phyloP scores from a whole-genome alignment of 1,139 yeast genomes.

The Yamadazyma epiphylla region DNA sequence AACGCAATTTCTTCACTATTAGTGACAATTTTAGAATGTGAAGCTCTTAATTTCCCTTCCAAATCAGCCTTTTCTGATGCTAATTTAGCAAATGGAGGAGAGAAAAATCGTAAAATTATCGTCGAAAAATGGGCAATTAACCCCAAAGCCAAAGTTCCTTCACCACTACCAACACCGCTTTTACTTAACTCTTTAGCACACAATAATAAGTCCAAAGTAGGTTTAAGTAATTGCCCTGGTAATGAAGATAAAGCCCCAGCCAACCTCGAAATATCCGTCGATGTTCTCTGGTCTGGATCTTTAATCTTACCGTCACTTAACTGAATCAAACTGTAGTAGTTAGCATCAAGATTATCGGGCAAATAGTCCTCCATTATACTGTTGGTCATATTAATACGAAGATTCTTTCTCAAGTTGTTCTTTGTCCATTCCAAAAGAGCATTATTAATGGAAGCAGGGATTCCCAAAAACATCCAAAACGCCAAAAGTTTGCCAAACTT shows the following conservation, averaged over 20 bases:
- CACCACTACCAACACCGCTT: slow-evolving; percentile 77
- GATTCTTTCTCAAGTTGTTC: slow-evolving; percentile 59
- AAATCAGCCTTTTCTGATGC: slow-evolving; percentile 75
- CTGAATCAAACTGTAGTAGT: slow-evolving; percentile 47
- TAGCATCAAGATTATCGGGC: slow-evolving; percentile 54
- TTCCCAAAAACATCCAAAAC: slow-evolving; percentile 80
- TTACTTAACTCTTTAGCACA: slow-evolving; percentile 79
- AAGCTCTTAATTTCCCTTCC: slow-evolving; percentile 81
- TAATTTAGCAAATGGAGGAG: slow-evolving; percentile 87
- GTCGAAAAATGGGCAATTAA: slow-evolving; percentile 81
- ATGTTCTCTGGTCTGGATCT: slow-evolving; percentile 81
- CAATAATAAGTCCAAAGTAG: slow-evolving; percentile 73
- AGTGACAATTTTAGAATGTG: slow-evolving; percentile 76
- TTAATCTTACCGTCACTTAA: slow-evolving; percentile 52
- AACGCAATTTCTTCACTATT: slow-evolving; percentile 87
- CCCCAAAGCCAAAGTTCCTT: slow-evolving; percentile 81
- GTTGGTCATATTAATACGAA: slow-evolving; percentile 64
- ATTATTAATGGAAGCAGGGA: slow-evolving; percentile 83
- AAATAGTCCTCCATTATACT: slow-evolving; percentile 64
- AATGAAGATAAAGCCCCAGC: slow-evolving; percentile 68
- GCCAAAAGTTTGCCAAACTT: slow-evolving; percentile 61
- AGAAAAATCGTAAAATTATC: slow-evolving; percentile 63
- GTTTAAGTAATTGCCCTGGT: slow-evolving; percentile 86
- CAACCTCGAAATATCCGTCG: slow-evolving; percentile 75
- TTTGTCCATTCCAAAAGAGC: slow-evolving; percentile 72